Percentiles rank a stretch among this genome's conserved stretches.
Evolutionary conservation across 2,329 filamentous ascomycete genomes (phyloP).

Genomic region (Sclerotinia sclerotiorum): DNA sequence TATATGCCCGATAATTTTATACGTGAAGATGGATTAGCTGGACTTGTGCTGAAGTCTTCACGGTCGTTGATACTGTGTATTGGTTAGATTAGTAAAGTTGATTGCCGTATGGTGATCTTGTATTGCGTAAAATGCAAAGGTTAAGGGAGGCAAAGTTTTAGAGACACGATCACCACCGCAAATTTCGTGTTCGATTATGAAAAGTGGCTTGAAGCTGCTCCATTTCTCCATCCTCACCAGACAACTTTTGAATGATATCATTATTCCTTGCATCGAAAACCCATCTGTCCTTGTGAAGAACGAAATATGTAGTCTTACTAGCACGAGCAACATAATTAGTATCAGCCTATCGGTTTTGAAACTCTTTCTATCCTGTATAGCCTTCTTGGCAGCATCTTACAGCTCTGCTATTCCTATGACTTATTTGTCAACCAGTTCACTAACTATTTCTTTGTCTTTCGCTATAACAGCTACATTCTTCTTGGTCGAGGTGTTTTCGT

Average conservation of each 20-base stretch:
- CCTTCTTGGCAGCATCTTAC: background rate
- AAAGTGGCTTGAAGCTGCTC: too few relatives aligned
- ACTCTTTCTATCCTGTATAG: background rate
- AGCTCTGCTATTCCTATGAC: background rate
- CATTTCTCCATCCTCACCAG: background rate
- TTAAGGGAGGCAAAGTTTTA: too few relatives aligned
- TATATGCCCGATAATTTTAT: background rate
- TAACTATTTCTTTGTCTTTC: background rate
- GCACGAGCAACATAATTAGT: too few relatives aligned
- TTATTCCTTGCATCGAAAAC: background rate
- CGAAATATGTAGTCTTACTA: too few relatives aligned
- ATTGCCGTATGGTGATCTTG: too few relatives aligned
- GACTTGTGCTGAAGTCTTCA: too few relatives aligned
- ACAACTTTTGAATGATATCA: background rate
- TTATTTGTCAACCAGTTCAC: too few relatives aligned
- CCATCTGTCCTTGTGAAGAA: background rate
- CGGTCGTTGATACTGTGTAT: too few relatives aligned
- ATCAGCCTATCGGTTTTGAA: background rate
- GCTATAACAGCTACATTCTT: background rate
- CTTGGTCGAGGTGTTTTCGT: background rate
- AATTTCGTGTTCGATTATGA: too few relatives aligned
- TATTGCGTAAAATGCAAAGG: too few relatives aligned
- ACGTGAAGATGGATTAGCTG: background rate
- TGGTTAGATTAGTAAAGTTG: too few relatives aligned
- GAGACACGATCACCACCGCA: too few relatives aligned